phyloP scores from a whole-genome alignment of 2,329 filamentous ascomycete genomes.

The Fusarium sublunatum region DNA sequence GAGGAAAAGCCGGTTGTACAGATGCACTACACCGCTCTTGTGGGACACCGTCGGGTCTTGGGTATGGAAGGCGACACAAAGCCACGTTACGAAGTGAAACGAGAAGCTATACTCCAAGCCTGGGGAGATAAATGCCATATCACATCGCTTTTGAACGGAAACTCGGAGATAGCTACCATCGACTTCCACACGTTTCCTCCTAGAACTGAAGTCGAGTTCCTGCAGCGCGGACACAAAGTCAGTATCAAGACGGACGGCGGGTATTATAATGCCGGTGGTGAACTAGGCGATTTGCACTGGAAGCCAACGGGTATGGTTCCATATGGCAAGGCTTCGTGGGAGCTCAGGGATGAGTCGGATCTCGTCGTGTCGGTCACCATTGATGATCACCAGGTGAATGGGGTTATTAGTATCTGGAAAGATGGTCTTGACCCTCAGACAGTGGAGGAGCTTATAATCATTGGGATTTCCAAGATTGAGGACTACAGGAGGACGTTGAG shows the following conservation, averaged over 20 bases:
- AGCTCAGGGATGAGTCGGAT: conserved; percentile 4
- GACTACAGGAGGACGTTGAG: conserved; percentile 8
- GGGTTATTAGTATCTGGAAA: conserved; percentile 4
- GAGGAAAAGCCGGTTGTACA: conserved; percentile 6
- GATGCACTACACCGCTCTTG: conserved; percentile 12
- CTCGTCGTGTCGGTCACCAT: conserved; percentile 14
- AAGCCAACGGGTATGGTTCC: conserved; percentile 12
- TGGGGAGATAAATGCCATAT: conserved; percentile 12
- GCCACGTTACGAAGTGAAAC: conserved; percentile 9
- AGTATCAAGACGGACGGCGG: background rate
- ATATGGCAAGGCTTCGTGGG: conserved; percentile 15
- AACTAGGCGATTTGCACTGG: conserved; percentile 7
- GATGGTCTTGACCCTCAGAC: conserved; percentile 2
- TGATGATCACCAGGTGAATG: conserved; percentile 7
- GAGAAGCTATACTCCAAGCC: background rate
- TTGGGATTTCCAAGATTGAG: conserved; percentile 13
- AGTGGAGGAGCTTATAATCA: conserved; percentile 5
- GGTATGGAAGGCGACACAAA: conserved; percentile 6
- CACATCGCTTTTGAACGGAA: conserved; percentile 1
- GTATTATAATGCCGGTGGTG: background rate
- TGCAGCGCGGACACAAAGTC: conserved; percentile 1
- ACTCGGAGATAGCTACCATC: conserved; percentile 9
- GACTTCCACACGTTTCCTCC: conserved; percentile 8
- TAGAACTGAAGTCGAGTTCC: conserved; percentile 7
- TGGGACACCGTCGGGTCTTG: conserved; percentile 7